Evolutionary conservation across 2,329 filamentous ascomycete species (phyloP).

Genomic region (Amylocarpus encephaloides): DNA sequence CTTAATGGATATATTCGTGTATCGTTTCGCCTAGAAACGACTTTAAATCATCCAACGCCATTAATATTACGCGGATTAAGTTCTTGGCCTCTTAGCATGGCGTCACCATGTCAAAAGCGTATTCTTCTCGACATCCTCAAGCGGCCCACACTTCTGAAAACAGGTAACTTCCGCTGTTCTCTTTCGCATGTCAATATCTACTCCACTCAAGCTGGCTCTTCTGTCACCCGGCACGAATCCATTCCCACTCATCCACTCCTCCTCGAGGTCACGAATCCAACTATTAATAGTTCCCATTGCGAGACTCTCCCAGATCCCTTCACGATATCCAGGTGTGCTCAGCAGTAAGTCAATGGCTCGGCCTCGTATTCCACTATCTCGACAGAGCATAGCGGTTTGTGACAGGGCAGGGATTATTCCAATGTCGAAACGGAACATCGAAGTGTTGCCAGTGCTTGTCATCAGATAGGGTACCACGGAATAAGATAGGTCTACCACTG

Average conservation of each 20-base stretch:
- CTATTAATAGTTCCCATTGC: neutral
- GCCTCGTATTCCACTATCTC: conserved; percentile 2
- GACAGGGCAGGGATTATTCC: conserved; percentile 13
- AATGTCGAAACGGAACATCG: conserved; percentile 10
- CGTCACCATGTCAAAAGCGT: neutral
- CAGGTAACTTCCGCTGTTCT: neutral
- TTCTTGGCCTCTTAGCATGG: too few species aligned
- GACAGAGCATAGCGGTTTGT: conserved; percentile 11
- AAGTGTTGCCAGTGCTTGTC: neutral
- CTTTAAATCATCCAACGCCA: too few species aligned
- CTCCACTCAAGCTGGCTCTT: neutral
- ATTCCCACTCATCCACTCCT: conserved; percentile 9
- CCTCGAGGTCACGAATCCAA: conserved; percentile 10
- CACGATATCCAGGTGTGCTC: conserved; percentile 7
- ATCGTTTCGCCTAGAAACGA: too few species aligned
- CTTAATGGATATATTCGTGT: too few species aligned
- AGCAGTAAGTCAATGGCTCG: conserved; percentile 9
- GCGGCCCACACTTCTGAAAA: neutral
- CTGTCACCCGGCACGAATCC: neutral
- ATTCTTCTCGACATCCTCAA: neutral
- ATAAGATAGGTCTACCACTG: conserved; percentile 3
- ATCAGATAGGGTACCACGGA: conserved; percentile 4
- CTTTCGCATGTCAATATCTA: conserved; percentile 24
- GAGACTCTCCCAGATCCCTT: conserved; percentile 14
- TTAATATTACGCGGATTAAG: too few species aligned